Percentiles rank a stretch among this genome's conserved stretches.
Evolutionary conservation across 805 yeast species (phyloP).

Genomic region (Candida chilensis): DNA sequence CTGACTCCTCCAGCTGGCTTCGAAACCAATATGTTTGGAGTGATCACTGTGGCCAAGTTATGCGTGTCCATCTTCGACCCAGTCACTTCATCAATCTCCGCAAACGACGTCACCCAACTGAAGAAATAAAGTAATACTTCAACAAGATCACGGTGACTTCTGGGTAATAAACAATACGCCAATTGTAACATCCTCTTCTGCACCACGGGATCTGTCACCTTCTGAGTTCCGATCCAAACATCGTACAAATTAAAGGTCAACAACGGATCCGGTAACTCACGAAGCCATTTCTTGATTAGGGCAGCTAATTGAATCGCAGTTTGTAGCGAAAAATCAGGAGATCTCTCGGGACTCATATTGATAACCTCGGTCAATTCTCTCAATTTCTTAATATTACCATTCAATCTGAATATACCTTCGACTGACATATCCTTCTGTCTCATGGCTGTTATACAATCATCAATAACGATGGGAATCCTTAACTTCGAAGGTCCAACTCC

Average conservation of each 20-base stretch:
- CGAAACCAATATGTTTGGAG: constrained; percentile 80
- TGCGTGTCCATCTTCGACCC: constrained; percentile 93
- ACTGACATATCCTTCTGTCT: constrained; percentile 89
- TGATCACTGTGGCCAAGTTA: constrained; percentile 88
- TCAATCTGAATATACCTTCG: constrained; percentile 93
- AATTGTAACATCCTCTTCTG: constrained; percentile 50
- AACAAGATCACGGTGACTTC: constrained; percentile 70
- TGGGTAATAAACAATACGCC: constrained; percentile 72
- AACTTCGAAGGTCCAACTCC: constrained; percentile 80
- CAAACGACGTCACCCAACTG: constrained; percentile 93
- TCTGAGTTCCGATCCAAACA: constrained; percentile 68
- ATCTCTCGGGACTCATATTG: constrained; percentile 61
- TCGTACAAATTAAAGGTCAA: constrained; percentile 69
- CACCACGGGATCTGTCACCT: constrained; percentile 29
- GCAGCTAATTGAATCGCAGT: constrained; percentile 92
- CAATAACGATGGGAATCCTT: constrained; percentile 77
- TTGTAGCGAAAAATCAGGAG: constrained; percentile 64
- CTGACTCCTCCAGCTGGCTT: constrained; percentile 23
- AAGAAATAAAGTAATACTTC: constrained; percentile 83
- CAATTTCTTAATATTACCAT: constrained; percentile 85
- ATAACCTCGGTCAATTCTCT: constrained; percentile 66
- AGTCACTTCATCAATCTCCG: constrained; percentile 82
- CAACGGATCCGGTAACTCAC: constrained; percentile 91
- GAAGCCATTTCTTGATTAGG: constrained; percentile 76
- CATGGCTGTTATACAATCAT: constrained; percentile 76